Evolutionary conservation across 805 yeast genomes (phyloP).

Genomic region (Cyberlindnera euphorbiiphila): DNA sequence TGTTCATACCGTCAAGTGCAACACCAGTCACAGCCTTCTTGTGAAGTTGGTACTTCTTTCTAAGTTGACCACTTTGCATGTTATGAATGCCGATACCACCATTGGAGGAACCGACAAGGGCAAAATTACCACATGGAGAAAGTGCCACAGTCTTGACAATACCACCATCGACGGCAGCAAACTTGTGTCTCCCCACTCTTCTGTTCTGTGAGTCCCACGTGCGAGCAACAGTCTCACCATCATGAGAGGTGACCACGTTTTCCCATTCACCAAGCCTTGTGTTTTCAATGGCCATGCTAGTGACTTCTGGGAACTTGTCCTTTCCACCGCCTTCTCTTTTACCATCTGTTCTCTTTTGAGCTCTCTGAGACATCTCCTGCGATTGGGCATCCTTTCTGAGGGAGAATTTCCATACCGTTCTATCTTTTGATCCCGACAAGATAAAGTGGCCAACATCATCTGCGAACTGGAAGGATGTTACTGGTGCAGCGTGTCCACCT

Average conservation of each 20-base stretch:
- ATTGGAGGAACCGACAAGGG: constrained; percentile 77
- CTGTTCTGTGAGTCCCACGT: constrained; percentile 85
- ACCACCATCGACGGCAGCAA: constrained; percentile 76
- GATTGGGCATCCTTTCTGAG: constrained; percentile 95
- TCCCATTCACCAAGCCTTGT: constrained; percentile 91
- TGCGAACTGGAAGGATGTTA: constrained; percentile 70
- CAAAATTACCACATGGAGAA: constrained; percentile 95
- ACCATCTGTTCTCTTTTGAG: constrained; percentile 42
- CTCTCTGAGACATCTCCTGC: constrained; percentile 83
- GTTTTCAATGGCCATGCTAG: constrained; percentile 64
- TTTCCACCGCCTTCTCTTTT: constrained; percentile 56
- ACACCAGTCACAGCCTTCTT: constrained; percentile 84
- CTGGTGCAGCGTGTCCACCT: constrained; percentile 97
- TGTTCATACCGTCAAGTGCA: constrained; percentile 85
- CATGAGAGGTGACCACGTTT: constrained; percentile 84
- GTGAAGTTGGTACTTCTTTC: constrained; percentile 67
- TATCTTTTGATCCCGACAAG: constrained; percentile 82
- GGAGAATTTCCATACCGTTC: constrained; percentile 87
- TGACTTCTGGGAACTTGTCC: constrained; percentile 76
- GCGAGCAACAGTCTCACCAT: constrained; percentile 76
- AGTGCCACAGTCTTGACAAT: constrained; percentile 70
- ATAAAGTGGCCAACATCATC: constrained; percentile 79
- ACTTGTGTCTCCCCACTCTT: constrained; percentile 70
- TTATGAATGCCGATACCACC: constrained; percentile 88
- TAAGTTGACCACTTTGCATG: constrained; percentile 81